Conservation (phyloP, 805 yeast species). For the Candida insectorum region DNA sequence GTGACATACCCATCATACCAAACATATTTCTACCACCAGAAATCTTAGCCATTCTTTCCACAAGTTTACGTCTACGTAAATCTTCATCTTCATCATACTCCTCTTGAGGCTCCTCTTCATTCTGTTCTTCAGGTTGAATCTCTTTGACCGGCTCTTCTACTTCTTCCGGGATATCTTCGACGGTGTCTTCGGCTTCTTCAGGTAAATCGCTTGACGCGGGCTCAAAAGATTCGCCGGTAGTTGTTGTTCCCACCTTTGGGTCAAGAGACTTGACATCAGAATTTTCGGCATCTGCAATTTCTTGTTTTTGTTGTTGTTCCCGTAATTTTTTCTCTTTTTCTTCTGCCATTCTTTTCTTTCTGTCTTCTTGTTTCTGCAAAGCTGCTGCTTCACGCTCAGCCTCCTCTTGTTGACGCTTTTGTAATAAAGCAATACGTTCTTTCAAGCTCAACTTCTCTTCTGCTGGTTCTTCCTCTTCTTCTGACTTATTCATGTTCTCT, state of each 20-base stretch:
- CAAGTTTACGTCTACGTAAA: conserved; percentile 66
- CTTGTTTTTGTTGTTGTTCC: conserved; percentile 5
- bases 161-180: conserved; percentile 5
- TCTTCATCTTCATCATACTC: conserved; percentile 75
- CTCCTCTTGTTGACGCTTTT: conserved; percentile 77
- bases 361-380: conserved; percentile 47
- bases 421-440: conserved; percentile 82
- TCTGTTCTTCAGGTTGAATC: conserved; percentile 26
- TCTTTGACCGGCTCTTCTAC: not conserved
- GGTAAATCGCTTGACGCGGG: not conserved
- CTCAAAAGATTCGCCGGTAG: conserved; percentile 5
- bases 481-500: conserved; percentile 19
- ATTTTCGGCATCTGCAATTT: conserved; percentile 14
- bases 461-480: conserved; percentile 38
- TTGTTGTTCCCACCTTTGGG: conserved; percentile 2
- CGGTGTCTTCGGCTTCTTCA: conserved; percentile 1
- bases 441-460: conserved; percentile 75
- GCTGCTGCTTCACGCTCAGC: conserved; percentile 68
- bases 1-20: conserved; percentile 63
- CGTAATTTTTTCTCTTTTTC: conserved; percentile 19
- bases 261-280: conserved; percentile 4
- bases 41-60: conserved; percentile 94
- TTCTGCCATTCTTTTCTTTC: conserved; percentile 41
- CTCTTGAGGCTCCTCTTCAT: conserved; percentile 47
- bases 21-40: conserved; percentile 83